phyloP scores from a whole-genome alignment of 2,329 filamentous ascomycete species.

The Metarhizium album region DNA sequence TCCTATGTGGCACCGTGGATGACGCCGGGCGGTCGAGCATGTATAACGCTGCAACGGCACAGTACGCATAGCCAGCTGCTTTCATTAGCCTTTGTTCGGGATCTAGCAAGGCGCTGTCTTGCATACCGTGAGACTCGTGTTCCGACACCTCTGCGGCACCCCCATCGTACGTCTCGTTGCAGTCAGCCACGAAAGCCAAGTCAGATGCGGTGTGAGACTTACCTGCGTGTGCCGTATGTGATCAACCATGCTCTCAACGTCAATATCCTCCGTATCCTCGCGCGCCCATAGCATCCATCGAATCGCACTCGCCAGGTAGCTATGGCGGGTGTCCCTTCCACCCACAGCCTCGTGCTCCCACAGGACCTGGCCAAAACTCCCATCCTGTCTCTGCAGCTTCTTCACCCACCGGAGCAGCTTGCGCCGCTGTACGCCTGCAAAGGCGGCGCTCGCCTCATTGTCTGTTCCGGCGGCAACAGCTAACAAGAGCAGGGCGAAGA shows the following conservation, averaged over 20 bases:
- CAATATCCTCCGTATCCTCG: conserved; percentile 53
- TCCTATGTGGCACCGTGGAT: conserved; percentile 9
- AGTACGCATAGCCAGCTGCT: conserved; percentile 80
- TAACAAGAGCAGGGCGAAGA: conserved; percentile 73
- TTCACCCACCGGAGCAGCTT: conserved; percentile 65
- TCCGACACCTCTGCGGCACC: conserved; percentile 69
- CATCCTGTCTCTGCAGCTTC: conserved; percentile 67
- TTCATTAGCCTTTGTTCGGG: neutral
- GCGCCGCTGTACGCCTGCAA: conserved; percentile 54
- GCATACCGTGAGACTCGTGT: conserved; percentile 72
- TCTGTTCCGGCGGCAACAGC: conserved; percentile 36
- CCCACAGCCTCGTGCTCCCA: conserved; percentile 54
- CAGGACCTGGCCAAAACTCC: conserved; percentile 82
- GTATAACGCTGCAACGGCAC: conserved; percentile 66
- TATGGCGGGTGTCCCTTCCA: conserved; percentile 76
- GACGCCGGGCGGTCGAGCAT: conserved; percentile 56
- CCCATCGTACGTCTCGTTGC: conserved; percentile 63
- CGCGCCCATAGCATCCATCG: conserved; percentile 70
- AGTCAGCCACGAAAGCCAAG: neutral
- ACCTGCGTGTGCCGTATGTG: conserved; percentile 59
- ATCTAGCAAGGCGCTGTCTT: neutral
- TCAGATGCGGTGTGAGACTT: conserved; percentile 1
- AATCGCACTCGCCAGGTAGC: conserved; percentile 72
- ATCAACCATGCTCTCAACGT: conserved; percentile 56
- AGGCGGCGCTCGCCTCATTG: conserved; percentile 29